These are phyloP conservation scores for Apophysomyces trapeziformis DNA, from an alignment of 371 early-diverging fungal genomes.

Conservation along the genomic window DNA sequence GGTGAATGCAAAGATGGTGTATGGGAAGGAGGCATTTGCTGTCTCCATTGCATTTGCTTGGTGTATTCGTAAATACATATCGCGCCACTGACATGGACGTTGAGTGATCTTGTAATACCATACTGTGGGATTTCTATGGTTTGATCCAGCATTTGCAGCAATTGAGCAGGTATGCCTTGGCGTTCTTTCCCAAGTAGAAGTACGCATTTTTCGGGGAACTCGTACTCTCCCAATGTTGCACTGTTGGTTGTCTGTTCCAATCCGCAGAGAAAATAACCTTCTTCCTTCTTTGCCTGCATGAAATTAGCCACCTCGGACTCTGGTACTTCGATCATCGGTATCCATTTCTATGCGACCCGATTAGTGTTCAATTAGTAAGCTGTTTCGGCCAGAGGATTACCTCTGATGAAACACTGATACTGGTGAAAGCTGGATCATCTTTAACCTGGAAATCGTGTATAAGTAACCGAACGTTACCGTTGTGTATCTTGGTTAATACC, in stretches of 20 bases:
- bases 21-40: slow-evolving; percentile 17
- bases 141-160: slow-evolving; percentile 61
- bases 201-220: slow-evolving; percentile 61
- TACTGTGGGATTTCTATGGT: slow-evolving; percentile 71
- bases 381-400: slow-evolving; percentile 12
- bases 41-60: slow-evolving; percentile 57
- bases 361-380: neutral
- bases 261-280: slow-evolving; percentile 65
- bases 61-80: slow-evolving; percentile 65
- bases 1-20: slow-evolving; percentile 1
- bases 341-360: slow-evolving; percentile 47
- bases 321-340: slow-evolving; percentile 62
- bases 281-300: slow-evolving; percentile 51
- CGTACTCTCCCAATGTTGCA: slow-evolving; percentile 53
- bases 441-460: slow-evolving; percentile 37
- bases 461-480: neutral
- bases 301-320: slow-evolving; percentile 48
- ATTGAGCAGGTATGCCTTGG: slow-evolving; percentile 62
- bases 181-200: slow-evolving; percentile 61
- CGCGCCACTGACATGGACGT: slow-evolving; percentile 71
- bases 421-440: slow-evolving; percentile 58
- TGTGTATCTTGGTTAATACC: slow-evolving; percentile 19
- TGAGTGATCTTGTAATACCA: slow-evolving; percentile 64
- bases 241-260: slow-evolving; percentile 71
- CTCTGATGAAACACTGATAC: slow-evolving; percentile 60